Conservation (phyloP, 768 basidiomycete species). For the Grammothele lineata region DNA sequence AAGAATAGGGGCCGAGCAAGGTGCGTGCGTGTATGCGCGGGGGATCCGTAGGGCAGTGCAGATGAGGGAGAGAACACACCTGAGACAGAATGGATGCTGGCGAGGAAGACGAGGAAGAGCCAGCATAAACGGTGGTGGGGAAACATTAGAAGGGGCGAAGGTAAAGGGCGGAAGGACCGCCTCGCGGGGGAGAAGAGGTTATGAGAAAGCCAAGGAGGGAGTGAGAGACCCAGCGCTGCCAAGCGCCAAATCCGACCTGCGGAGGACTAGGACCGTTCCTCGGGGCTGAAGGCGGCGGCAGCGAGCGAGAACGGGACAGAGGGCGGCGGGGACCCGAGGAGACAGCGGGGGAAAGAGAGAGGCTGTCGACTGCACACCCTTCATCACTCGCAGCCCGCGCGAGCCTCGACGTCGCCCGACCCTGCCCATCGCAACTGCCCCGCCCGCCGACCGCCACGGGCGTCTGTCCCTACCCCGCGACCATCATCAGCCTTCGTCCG, state of each 20-base stretch:
- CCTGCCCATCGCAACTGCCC: too few relatives aligned
- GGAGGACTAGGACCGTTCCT: constrained; percentile 12
- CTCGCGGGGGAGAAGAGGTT: constrained; percentile 5
- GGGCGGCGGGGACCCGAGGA: neutral
- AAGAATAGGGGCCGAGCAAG: too few relatives aligned
- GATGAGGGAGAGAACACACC: constrained; percentile 1
- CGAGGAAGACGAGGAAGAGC: constrained; percentile 9
- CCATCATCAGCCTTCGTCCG: too few relatives aligned
- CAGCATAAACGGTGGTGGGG: constrained; percentile 12
- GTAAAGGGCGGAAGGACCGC: neutral
- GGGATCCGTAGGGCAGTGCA: too few relatives aligned
- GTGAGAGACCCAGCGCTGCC: constrained; percentile 8
- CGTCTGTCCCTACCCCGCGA: too few relatives aligned
- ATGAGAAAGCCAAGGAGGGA: constrained; percentile 10
- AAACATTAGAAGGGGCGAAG: constrained; percentile 14
- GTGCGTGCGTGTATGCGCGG: too few relatives aligned
- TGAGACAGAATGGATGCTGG: constrained; percentile 10
- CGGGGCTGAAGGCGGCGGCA: constrained; percentile 1
- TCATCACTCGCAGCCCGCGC: too few relatives aligned
- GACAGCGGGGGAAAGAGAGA: neutral
- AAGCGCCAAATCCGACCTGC: constrained; percentile 18
- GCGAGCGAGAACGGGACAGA: constrained; percentile 3
- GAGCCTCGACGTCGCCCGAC: too few relatives aligned
- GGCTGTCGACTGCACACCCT: too few relatives aligned
- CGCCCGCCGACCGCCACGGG: too few relatives aligned